Conservation (phyloP, 2,329 filamentous ascomycete species). For the Exophiala oligosperma region DNA sequence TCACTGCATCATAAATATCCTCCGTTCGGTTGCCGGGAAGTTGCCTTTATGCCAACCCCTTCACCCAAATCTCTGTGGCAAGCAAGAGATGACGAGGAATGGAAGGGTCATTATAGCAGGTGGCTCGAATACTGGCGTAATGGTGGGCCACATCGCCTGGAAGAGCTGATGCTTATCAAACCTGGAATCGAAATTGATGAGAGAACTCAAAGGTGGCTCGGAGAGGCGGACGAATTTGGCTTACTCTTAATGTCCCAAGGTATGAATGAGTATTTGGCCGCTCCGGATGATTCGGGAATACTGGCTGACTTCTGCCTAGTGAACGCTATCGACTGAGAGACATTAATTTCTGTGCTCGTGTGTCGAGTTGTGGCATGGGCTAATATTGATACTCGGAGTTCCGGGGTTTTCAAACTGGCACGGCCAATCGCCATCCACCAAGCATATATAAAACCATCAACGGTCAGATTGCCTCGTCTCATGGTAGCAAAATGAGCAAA, state of each 20-base stretch:
- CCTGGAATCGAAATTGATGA: conserved; percentile 34
- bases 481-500: too few relatives aligned
- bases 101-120: conserved; percentile 35
- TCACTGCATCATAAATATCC: conserved; percentile 37
- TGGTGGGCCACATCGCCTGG: conserved; percentile 30
- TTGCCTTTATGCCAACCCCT: conserved; percentile 42
- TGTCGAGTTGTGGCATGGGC: not conserved
- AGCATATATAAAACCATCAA: not conserved
- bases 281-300: not conserved
- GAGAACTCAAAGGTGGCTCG: conserved; percentile 42
- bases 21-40: conserved; percentile 38
- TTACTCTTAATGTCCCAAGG: conserved; percentile 41
- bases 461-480: too few relatives aligned
- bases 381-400: not conserved
- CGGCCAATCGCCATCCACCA: not conserved
- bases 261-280: conserved; percentile 20
- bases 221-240: conserved; percentile 45
- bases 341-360: not conserved
- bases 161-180: conserved; percentile 35
- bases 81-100: conserved; percentile 34
- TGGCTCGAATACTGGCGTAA: conserved; percentile 38
- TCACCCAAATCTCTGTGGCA: conserved; percentile 43
- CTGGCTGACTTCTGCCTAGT: not conserved
- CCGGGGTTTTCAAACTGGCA: not conserved
- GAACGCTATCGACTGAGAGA: not conserved